Percentiles rank a stretch among this genome's conserved stretches.
These are phyloP conservation scores for Tolypocladium sp. DNA, from an alignment of 2,329 filamentous ascomycete genomes.

Conservation along the genomic window DNA sequence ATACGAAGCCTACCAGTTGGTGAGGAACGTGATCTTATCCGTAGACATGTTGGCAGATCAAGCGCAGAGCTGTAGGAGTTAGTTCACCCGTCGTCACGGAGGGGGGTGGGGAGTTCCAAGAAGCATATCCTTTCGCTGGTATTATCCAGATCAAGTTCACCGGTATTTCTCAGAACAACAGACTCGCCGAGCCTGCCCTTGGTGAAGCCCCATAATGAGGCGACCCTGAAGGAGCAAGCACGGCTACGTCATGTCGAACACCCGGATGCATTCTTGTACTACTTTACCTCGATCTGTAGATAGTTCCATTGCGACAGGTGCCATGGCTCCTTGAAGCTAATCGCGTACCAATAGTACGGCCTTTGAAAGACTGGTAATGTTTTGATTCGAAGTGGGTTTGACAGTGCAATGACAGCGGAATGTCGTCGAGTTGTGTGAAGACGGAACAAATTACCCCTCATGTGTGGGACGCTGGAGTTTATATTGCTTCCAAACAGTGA, in stretches of 20 bases:
- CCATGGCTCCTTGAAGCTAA: slow-evolving; percentile 12
- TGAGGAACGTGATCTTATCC: slow-evolving; percentile 78
- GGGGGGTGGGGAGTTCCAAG: slow-evolving; percentile 35
- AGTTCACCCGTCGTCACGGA: slow-evolving; percentile 27
- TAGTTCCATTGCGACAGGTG: slow-evolving; percentile 22
- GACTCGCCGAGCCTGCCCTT: slow-evolving; percentile 9
- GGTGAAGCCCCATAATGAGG: neutral
- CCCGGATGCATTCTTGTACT: slow-evolving; percentile 34
- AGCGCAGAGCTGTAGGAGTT: slow-evolving; percentile 34
- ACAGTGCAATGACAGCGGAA: neutral
- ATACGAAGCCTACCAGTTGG: slow-evolving; percentile 57
- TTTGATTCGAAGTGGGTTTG: neutral
- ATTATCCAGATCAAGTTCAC: slow-evolving; percentile 83
- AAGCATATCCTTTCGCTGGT: slow-evolving; percentile 84
- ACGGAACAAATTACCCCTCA: neutral
- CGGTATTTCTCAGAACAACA: slow-evolving; percentile 66
- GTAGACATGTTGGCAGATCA: slow-evolving; percentile 57
- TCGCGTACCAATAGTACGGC: slow-evolving; percentile 7
- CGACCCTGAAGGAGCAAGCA: neutral
- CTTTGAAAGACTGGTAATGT: neutral
- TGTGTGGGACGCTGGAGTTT: neutral
- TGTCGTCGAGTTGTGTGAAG: neutral
- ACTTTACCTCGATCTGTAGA: slow-evolving; percentile 36
- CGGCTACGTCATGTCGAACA: slow-evolving; percentile 22
- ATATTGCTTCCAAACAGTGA: neutral